Conservation (phyloP, 2,329 filamentous ascomycete species). For the Neonectria sp. region DNA sequence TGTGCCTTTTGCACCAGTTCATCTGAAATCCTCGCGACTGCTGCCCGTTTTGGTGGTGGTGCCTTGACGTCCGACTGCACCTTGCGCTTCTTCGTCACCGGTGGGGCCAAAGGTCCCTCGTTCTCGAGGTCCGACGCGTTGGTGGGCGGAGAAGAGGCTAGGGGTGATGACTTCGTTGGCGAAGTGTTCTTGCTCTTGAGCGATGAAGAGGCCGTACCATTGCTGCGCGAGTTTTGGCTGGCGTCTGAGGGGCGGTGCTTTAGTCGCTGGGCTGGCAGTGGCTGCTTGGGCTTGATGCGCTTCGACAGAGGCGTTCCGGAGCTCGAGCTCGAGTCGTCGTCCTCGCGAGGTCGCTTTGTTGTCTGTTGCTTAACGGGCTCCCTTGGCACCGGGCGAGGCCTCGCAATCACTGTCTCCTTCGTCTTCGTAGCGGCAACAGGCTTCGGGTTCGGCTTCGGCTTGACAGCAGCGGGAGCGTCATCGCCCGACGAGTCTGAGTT, state of each 20-base stretch:
- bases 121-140: slow-evolving; percentile 75
- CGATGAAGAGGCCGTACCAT: slow-evolving; percentile 55
- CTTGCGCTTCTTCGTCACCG: slow-evolving; percentile 62
- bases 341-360: slow-evolving; percentile 68
- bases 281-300: slow-evolving; percentile 67
- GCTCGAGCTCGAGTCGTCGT: slow-evolving; percentile 71
- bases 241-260: slow-evolving; percentile 66
- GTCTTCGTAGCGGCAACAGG: slow-evolving; percentile 46
- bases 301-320: slow-evolving; percentile 72
- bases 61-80: slow-evolving; percentile 47
- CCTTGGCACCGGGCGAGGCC: slow-evolving; percentile 45
- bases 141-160: slow-evolving; percentile 76
- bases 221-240: slow-evolving; percentile 63
- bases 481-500: slow-evolving; percentile 71
- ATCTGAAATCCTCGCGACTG: slow-evolving; percentile 46
- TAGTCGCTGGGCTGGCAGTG: slow-evolving; percentile 50
- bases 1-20: slow-evolving; percentile 68
- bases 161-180: slow-evolving; percentile 74
- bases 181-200: slow-evolving; percentile 69
- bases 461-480: slow-evolving; percentile 57
- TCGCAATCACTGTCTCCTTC: slow-evolving; percentile 53
- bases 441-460: slow-evolving; percentile 52
- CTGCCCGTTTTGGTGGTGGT: slow-evolving; percentile 49
- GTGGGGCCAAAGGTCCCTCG: slow-evolving; percentile 49
- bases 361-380: slow-evolving; percentile 55